Percentiles rank a stretch among this genome's conserved stretches.
phyloP scores from a whole-genome alignment of 78 protist species.

The Dictyostelium purpureum region DNA sequence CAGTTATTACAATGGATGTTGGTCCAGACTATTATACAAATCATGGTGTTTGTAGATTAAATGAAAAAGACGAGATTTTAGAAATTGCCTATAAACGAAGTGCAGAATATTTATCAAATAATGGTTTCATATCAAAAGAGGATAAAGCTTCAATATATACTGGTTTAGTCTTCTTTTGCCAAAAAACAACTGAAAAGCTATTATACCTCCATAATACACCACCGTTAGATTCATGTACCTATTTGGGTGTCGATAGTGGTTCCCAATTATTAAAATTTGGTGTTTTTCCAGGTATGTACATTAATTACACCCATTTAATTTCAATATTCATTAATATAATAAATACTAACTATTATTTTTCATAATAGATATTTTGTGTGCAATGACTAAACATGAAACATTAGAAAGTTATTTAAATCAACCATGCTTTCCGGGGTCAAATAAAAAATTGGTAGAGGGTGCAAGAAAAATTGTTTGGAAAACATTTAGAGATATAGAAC shows the following conservation, averaged over 20 bases:
- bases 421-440: background rate
- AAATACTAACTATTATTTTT: background rate
- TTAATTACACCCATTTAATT: background rate
- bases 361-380: background rate
- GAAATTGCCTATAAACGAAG: background rate
- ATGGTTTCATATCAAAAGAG: background rate
- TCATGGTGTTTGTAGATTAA: constrained; percentile 47
- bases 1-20: constrained; percentile 21
- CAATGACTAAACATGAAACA: constrained; percentile 38
- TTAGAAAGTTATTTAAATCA: constrained; percentile 8
- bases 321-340: background rate
- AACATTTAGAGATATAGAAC: constrained; percentile 2
- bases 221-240: constrained; percentile 51
- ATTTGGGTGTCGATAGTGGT: constrained; percentile 51
- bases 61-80: background rate
- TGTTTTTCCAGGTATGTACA: background rate
- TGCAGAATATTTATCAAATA: background rate
- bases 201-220: constrained; percentile 52
- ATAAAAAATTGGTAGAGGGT: background rate
- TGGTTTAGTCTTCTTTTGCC: constrained; percentile 14
- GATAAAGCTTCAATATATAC: constrained; percentile 25
- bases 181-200: constrained; percentile 29
- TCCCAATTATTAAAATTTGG: constrained; percentile 29
- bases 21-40: background rate
- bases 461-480: constrained; percentile 57